Percentiles rank a stretch among this genome's conserved stretches.
Conservation (phyloP, 179 eudicot genomes). For the Spergularia azorica region DNA sequence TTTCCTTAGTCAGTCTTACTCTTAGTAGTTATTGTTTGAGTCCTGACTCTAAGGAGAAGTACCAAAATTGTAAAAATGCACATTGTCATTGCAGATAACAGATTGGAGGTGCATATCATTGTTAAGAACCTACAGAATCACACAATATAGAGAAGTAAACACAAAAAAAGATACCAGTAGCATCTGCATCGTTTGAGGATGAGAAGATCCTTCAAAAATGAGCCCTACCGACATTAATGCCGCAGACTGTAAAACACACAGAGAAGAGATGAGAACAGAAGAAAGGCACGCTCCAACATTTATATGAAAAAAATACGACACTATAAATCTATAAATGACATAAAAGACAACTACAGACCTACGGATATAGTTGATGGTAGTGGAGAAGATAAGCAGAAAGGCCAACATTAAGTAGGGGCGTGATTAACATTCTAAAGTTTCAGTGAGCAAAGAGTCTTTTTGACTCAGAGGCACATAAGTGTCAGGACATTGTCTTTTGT, state of each 20-base stretch:
- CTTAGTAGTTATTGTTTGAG: neutral
- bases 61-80: conserved; percentile 2
- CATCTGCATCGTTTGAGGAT: conserved; percentile 89
- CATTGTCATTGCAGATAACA: neutral
- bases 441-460: conserved; percentile 3
- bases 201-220: conserved; percentile 93
- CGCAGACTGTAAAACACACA: conserved; percentile 65
- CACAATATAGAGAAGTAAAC: conserved; percentile 7
- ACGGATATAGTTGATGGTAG: conserved; percentile 1
- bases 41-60: neutral
- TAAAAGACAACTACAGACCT: conserved; percentile 3
- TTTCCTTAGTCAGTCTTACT: conserved; percentile 2
- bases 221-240: conserved; percentile 94
- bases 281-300: neutral
- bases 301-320: neutral
- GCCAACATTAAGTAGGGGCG: neutral
- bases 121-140: conserved; percentile 2
- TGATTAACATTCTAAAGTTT: neutral
- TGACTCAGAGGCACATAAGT: conserved; percentile 4
- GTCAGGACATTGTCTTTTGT: neutral
- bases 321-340: neutral
- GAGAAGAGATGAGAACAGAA: conserved; percentile 13
- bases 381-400: too few relatives aligned
- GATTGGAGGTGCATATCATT: conserved; percentile 8
- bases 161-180: conserved; percentile 65